phyloP scores from a whole-genome alignment of 2,329 filamentous ascomycete genomes.

The Alternaria hordeiaustralica region DNA sequence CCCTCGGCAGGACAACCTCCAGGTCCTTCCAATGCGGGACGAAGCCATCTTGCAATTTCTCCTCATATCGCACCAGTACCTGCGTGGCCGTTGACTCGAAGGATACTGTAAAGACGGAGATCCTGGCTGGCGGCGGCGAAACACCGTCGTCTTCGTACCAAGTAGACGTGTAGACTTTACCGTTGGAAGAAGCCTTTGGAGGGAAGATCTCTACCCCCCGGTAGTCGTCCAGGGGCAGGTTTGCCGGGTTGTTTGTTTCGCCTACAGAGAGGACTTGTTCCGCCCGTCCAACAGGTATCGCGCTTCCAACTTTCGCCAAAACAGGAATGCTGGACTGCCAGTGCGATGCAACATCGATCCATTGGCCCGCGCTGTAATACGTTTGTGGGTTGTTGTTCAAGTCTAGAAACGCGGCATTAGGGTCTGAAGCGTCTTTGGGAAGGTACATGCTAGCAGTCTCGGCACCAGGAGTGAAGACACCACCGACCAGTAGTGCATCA shows the following conservation, averaged over 20 bases:
- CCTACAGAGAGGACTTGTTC: conserved; percentile 60
- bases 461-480: conserved; percentile 68
- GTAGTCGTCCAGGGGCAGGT: conserved; percentile 60
- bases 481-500: conserved; percentile 68
- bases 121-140: conserved; percentile 47
- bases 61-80: conserved; percentile 53
- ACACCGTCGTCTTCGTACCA: conserved; percentile 68
- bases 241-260: conserved; percentile 55
- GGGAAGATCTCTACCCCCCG: conserved; percentile 66
- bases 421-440: conserved; percentile 53
- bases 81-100: conserved; percentile 50
- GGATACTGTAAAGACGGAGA: conserved; percentile 35
- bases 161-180: conserved; percentile 47
- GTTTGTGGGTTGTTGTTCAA: conserved; percentile 68
- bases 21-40: conserved; percentile 59
- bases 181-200: conserved; percentile 49
- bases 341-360: conserved; percentile 58
- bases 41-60: conserved; percentile 52
- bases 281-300: conserved; percentile 60
- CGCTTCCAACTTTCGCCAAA: conserved; percentile 62
- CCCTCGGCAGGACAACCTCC: conserved; percentile 58
- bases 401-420: conserved; percentile 66
- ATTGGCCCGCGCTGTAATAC: conserved; percentile 62
- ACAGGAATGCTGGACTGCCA: conserved; percentile 64
- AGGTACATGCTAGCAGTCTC: conserved; percentile 66